A percentile compares a stretch with the other conserved stretches of the same genome.
Evolutionary conservation across 495 filamentous ascomycete species (phyloP).

Genomic region (Penicillium diatomitis): DNA sequence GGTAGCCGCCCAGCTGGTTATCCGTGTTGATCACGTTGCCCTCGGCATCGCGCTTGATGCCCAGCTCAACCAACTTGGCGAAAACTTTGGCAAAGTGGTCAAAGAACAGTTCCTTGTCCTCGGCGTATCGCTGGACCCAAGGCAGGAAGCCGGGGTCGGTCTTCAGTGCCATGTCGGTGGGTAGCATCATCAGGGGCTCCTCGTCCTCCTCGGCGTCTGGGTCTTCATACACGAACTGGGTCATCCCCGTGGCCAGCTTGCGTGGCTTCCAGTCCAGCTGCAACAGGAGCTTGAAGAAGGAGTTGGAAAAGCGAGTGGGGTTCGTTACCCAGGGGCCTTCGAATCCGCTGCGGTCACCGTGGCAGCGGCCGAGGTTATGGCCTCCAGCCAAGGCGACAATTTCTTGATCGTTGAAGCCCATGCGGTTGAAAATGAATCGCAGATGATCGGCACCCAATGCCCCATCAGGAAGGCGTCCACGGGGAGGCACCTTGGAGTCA

Average conservation of each 20-base stretch:
- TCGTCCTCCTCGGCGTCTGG: slow-evolving; percentile 44
- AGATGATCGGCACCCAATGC: slow-evolving; percentile 50
- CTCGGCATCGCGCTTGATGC: slow-evolving; percentile 44
- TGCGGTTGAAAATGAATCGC: slow-evolving; percentile 49
- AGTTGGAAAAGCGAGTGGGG: slow-evolving; percentile 55
- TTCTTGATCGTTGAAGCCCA: slow-evolving; percentile 59
- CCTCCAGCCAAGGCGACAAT: slow-evolving; percentile 54
- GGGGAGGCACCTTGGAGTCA: slow-evolving; percentile 47
- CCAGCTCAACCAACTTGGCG: slow-evolving; percentile 53
- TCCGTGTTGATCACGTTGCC: slow-evolving; percentile 44
- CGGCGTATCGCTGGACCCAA: slow-evolving; percentile 52
- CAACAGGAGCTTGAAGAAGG: slow-evolving; percentile 50
- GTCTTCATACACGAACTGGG: slow-evolving; percentile 51
- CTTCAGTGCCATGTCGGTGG: slow-evolving; percentile 35
- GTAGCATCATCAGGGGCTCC: slow-evolving; percentile 48
- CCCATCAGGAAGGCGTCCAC: slow-evolving; percentile 50
- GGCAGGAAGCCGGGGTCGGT: slow-evolving; percentile 28
- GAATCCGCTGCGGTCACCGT: slow-evolving; percentile 51
- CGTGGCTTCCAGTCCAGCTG: slow-evolving; percentile 47
- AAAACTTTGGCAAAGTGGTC: slow-evolving; percentile 51
- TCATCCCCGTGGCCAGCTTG: slow-evolving; percentile 41
- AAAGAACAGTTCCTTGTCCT: slow-evolving; percentile 54
- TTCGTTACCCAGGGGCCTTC: slow-evolving; percentile 56
- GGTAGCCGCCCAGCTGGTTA: slow-evolving; percentile 45
- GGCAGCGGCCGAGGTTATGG: slow-evolving; percentile 53